These are phyloP conservation scores for Graphilbum fragrans DNA, from an alignment of 2,329 filamentous ascomycete genomes.

Conservation along the genomic window DNA sequence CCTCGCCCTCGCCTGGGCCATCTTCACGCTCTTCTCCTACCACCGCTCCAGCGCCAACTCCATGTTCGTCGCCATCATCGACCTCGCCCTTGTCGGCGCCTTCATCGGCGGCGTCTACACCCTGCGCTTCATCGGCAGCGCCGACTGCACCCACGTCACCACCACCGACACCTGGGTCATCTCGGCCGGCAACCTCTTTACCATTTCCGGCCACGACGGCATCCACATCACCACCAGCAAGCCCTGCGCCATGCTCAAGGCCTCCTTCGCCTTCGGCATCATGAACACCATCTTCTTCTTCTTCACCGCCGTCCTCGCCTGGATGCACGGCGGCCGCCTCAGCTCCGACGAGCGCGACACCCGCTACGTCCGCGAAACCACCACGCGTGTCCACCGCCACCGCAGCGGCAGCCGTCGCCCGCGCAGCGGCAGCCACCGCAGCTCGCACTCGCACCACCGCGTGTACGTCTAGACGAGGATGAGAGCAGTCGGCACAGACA, in stretches of 20 bases:
- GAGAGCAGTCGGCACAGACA: not conserved
- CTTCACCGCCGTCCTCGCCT: conserved; percentile 61
- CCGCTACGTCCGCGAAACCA: conserved; percentile 34
- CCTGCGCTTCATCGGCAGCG: conserved; percentile 44
- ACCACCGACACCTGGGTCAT: conserved; percentile 37
- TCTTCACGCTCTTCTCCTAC: conserved; percentile 56
- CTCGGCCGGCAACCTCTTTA: conserved; percentile 50
- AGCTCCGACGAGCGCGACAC: conserved; percentile 32
- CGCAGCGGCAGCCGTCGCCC: conserved; percentile 25
- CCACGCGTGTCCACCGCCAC: conserved; percentile 24
- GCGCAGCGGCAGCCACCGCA: conserved; percentile 26
- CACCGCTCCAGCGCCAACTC: conserved; percentile 49
- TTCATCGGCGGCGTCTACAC: conserved; percentile 51
- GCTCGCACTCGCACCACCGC: conserved; percentile 36
- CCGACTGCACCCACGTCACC: conserved; percentile 55
- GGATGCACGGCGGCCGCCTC: conserved; percentile 35
- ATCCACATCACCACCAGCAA: conserved; percentile 52
- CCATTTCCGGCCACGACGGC: conserved; percentile 32
- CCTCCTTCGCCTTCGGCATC: conserved; percentile 77
- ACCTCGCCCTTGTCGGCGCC: conserved; percentile 49
- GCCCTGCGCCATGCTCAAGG: conserved; percentile 86
- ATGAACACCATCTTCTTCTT: conserved; percentile 78
- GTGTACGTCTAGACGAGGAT: conserved; percentile 35
- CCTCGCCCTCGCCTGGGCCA: conserved; percentile 49
- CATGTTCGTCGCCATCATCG: conserved; percentile 47